Evolutionary conservation across 805 yeast genomes (phyloP).

Genomic region (Hagleromyces aurorensis): DNA sequence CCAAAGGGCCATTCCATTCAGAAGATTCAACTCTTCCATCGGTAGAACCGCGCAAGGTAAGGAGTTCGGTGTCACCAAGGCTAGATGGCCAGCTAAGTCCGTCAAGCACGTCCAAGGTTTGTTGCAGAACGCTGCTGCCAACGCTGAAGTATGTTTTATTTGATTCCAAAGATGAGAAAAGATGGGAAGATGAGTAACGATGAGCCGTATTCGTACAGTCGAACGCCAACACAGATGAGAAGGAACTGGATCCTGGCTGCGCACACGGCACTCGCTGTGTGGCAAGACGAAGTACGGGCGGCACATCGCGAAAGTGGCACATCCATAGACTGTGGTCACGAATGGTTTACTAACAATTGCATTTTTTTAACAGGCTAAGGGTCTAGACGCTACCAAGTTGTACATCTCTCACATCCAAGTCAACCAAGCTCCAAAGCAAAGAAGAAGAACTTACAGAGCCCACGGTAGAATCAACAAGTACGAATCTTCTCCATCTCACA

Average conservation of each 20-base stretch:
- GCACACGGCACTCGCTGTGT: too few relatives aligned
- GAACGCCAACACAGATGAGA: too few relatives aligned
- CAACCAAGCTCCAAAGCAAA: slow-evolving; percentile 99
- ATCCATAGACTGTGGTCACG: too few relatives aligned
- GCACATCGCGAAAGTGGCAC: too few relatives aligned
- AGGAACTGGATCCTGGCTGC: too few relatives aligned
- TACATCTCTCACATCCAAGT: slow-evolving; percentile 98
- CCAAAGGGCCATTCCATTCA: slow-evolving; percentile 99
- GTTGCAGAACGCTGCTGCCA: slow-evolving; percentile 95
- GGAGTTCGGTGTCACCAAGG: slow-evolving; percentile 99
- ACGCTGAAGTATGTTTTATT: slow-evolving; percentile 68
- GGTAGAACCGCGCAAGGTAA: slow-evolving; percentile 99
- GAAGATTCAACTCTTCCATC: slow-evolving; percentile 92
- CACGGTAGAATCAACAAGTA: slow-evolving; percentile 99
- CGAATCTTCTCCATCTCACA: slow-evolving; percentile 98
- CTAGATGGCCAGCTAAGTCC: slow-evolving; percentile 99
- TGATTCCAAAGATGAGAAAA: neutral
- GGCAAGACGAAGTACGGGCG: too few relatives aligned
- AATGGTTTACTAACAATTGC: slow-evolving; percentile 8
- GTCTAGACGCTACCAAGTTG: slow-evolving; percentile 91
- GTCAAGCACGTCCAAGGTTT: slow-evolving; percentile 92
- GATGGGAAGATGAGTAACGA: too few relatives aligned
- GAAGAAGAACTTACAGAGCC: slow-evolving; percentile 99
- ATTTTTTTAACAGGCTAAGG: slow-evolving; percentile 56
- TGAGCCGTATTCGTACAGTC: too few relatives aligned